Evolutionary conservation across 202 grass and related monocot genomes (phyloP), one percentile per base, ranked within the genome.

Genomic region (Carex arenaria): DNA sequence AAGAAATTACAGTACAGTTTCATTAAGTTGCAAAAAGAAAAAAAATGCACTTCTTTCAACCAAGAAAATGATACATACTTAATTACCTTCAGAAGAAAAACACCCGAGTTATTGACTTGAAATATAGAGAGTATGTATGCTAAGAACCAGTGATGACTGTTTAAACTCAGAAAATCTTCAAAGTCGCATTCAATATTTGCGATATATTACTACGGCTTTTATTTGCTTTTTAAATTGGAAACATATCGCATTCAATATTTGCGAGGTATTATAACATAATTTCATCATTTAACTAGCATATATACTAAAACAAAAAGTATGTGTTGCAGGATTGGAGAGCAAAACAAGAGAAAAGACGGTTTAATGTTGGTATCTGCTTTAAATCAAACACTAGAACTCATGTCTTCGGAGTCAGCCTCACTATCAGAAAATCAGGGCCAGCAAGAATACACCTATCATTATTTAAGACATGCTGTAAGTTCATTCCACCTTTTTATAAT

Each of bases 401-500:
- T 92, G 45, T 67, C 83, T 47, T 74, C 70, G 31, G 83, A 92
- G 49, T 75, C 89, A n/a, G 12, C 26, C n/a, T 18, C 26, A 43
- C 0, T 64, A 53, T 59, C 34, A 2, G 61, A 66, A 53, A 82
- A 84, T 10, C 68, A 76, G 51, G 72, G 65, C 2, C 67, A 78
- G 12, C 74, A 80, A 52, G 81, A 73, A 3, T 73, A 80, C 59
- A 80, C 68, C 7, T 59, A 36, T 0, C 86, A 82, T 85, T 22
- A 89, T 51, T 18, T 98, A 12, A 68, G 57, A 71, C 61, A 64
- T 28, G 81, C 74, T 20, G 96, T 95, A 89, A 90, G 87, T 86
- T 82, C 23, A 8, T 55, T 54, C 6, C 10, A 63, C 3, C 1
- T 11, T 15, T 15, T 23, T 76, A 31, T 85, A 13, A 38, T 22